Percentiles rank a stretch among this genome's conserved stretches.
phyloP scores from a whole-genome alignment of 1,284 basidiomycete species.

The Thelephora terrestris region DNA sequence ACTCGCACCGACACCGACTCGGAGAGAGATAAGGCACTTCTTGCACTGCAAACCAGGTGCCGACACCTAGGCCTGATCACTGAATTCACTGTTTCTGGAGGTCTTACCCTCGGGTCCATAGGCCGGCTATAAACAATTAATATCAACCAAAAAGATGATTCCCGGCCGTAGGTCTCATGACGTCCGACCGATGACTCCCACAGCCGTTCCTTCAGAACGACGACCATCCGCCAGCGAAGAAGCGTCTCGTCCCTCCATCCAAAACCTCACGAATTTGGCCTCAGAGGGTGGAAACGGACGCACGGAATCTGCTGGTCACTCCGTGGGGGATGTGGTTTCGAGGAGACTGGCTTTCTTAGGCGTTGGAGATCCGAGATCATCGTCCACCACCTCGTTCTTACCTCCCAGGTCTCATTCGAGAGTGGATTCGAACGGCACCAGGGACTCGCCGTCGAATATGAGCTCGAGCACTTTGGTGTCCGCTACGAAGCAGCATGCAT shows the following conservation, averaged over 20 bases:
- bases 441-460: neutral
- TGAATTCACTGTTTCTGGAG: no score
- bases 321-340: no score
- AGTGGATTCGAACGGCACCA: neutral
- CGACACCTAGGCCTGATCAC: no score
- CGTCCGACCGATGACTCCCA: neutral
- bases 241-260: neutral
- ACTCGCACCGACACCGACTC: no score
- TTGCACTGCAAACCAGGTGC: no score
- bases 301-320: no score
- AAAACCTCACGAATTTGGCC: neutral
- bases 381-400: neutral
- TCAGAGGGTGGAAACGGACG: no score
- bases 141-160: neutral
- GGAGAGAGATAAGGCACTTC: no score
- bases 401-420: constrained; percentile 1
- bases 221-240: neutral
- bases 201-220: neutral
- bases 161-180: constrained; percentile 1
- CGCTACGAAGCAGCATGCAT: constrained; percentile 29
- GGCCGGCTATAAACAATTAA: no score
- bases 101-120: no score
- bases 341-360: neutral
- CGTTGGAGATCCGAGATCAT: neutral
- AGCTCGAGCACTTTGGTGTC: neutral